Evolutionary conservation across 306 rosid genomes (phyloP).

Genomic region (Lotus japonicus): DNA sequence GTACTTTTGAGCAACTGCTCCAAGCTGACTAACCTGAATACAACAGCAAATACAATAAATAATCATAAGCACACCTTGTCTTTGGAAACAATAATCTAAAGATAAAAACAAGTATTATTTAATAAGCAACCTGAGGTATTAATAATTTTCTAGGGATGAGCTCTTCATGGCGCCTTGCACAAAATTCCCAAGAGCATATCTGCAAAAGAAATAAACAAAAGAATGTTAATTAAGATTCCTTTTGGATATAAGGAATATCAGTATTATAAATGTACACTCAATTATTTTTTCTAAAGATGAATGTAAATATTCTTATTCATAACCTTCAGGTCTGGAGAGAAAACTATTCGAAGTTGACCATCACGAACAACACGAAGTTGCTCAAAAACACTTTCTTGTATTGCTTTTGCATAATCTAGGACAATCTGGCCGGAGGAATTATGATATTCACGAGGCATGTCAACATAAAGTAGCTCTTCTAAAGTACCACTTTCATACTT

Average conservation of each 20-base stretch:
- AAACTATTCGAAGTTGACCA: conserved; percentile 90
- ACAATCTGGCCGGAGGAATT: conserved; percentile 95
- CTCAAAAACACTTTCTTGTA: conserved; percentile 92
- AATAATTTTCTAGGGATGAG: conserved; percentile 84
- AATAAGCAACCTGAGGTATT: conserved; percentile 73
- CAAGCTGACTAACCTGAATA: conserved; percentile 89
- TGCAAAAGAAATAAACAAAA: conserved; percentile 22
- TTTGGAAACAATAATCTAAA: background rate
- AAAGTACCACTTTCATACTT: conserved; percentile 96
- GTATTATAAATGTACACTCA: background rate
- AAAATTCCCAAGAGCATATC: conserved; percentile 99
- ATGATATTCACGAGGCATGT: conserved; percentile 91
- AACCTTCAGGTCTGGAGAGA: conserved; percentile 89
- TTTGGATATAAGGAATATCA: conserved; percentile 28
- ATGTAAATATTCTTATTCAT: background rate
- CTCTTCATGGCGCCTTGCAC: conserved; percentile 96
- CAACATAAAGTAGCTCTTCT: conserved; percentile 90
- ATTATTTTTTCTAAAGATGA: background rate
- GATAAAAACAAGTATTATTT: background rate
- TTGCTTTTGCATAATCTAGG: conserved; percentile 85
- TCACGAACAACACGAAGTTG: conserved; percentile 99
- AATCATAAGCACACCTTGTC: background rate
- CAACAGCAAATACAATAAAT: conserved; percentile 18
- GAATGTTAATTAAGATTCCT: conserved; percentile 28
- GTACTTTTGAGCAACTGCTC: conserved; percentile 92